These are phyloP conservation scores for Apiotrichum akiyoshidainum DNA, from an alignment of 1,284 basidiomycete species.

Conservation along the genomic window DNA sequence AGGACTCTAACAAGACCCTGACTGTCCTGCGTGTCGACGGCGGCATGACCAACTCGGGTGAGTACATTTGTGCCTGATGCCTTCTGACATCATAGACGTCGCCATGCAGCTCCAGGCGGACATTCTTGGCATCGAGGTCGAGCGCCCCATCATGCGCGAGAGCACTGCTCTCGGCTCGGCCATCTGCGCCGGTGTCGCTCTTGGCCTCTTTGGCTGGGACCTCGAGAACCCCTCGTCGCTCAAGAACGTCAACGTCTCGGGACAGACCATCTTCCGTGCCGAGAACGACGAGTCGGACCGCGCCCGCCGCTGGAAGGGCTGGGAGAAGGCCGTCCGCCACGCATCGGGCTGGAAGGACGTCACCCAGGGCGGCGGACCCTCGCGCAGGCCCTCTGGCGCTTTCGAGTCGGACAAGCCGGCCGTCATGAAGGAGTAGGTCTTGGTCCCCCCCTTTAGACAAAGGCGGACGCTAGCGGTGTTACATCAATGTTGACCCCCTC, in stretches of 20 bases:
- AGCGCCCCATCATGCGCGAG: slow-evolving; percentile 94
- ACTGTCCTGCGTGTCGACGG: slow-evolving; percentile 88
- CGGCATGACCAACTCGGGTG: slow-evolving; percentile 73
- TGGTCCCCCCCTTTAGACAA: not conserved
- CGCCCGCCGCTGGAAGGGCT: slow-evolving; percentile 65
- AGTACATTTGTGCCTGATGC: not conserved
- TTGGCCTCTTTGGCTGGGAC: slow-evolving; percentile 93
- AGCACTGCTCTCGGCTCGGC: slow-evolving; percentile 96
- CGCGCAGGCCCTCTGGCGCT: slow-evolving; percentile 2
- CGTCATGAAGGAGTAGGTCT: not conserved
- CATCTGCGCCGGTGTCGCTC: slow-evolving; percentile 85
- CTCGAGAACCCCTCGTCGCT: slow-evolving; percentile 79
- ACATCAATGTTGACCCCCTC: not conserved
- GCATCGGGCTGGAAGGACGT: slow-evolving; percentile 64
- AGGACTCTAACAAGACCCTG: slow-evolving; percentile 56
- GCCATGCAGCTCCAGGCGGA: slow-evolving; percentile 92
- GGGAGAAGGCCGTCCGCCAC: slow-evolving; percentile 80
- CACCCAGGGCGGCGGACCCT: not conserved
- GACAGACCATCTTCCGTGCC: slow-evolving; percentile 69
- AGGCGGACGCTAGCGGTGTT: no score
- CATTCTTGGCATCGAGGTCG: slow-evolving; percentile 84
- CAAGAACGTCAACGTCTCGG: slow-evolving; percentile 79
- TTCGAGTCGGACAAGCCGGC: slow-evolving; percentile 4
- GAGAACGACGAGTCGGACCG: slow-evolving; percentile 59
- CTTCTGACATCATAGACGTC: slow-evolving; percentile 42